Conservation (phyloP, 768 basidiomycete genomes). For the Russula sp. region DNA sequence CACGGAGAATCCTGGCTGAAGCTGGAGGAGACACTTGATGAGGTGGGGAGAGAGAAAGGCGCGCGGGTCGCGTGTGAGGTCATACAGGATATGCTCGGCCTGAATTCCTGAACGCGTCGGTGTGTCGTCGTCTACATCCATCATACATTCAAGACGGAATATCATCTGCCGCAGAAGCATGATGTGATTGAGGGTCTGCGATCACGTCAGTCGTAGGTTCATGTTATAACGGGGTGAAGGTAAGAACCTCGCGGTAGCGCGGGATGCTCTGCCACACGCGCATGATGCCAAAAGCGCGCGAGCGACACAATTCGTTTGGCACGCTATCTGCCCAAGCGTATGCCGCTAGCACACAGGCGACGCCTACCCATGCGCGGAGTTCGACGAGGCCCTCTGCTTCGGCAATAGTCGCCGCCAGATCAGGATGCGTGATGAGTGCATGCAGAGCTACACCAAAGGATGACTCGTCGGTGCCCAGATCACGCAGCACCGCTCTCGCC, state of each 20-base stretch:
- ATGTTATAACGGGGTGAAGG: background rate
- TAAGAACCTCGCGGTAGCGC: conserved; percentile 62
- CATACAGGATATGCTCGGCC: conserved; percentile 60
- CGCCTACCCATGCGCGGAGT: conserved; percentile 62
- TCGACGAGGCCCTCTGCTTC: conserved; percentile 39
- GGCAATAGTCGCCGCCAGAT: conserved; percentile 35
- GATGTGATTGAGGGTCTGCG: conserved; percentile 67
- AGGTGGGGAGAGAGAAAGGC: conserved; percentile 55
- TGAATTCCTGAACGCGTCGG: conserved; percentile 58
- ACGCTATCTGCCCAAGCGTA: conserved; percentile 79
- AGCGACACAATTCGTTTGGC: conserved; percentile 54
- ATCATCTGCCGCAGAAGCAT: conserved; percentile 66
- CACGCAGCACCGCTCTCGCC: conserved; percentile 47
- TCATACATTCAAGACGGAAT: conserved; percentile 65
- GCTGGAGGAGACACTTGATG: conserved; percentile 48
- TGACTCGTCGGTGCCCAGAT: conserved; percentile 56
- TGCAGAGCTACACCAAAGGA: conserved; percentile 68
- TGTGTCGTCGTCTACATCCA: conserved; percentile 49
- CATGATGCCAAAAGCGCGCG: conserved; percentile 54
- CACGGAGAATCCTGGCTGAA: conserved; percentile 50
- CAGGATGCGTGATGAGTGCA: conserved; percentile 54
- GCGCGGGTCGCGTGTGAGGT: conserved; percentile 52
- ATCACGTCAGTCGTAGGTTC: background rate
- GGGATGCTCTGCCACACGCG: conserved; percentile 59
- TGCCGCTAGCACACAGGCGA: conserved; percentile 58